phyloP scores from a whole-genome alignment of 306 rosid species.

The Quercus alba region DNA sequence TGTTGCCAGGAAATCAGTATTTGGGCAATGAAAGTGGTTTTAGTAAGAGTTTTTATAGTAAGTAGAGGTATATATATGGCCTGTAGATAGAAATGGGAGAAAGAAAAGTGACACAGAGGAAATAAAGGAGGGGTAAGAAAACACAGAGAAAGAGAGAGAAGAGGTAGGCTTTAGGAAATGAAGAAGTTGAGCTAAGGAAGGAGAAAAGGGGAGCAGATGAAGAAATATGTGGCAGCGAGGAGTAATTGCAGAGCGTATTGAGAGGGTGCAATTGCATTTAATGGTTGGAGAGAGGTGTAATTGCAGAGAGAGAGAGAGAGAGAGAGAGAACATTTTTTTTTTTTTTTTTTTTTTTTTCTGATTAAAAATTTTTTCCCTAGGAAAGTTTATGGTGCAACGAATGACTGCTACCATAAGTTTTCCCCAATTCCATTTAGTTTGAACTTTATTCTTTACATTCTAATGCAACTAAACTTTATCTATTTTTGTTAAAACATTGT shows the following conservation, averaged over 20 bases:
- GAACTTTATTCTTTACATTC: background rate
- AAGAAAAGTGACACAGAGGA: background rate
- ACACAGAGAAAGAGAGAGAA: background rate
- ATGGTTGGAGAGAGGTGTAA: conserved; percentile 79
- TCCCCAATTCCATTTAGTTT: background rate
- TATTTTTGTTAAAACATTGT: too few relatives aligned
- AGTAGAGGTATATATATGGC: background rate
- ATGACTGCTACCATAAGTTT: conserved; percentile 59
- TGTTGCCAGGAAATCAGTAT: background rate
- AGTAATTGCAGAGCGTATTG: conserved; percentile 96
- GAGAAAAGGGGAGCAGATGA: conserved; percentile 39
- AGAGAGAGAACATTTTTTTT: conserved; percentile 14
- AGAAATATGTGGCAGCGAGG: conserved; percentile 57
- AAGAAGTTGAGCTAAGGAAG: conserved; percentile 30
- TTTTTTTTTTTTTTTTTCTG: too few relatives aligned
- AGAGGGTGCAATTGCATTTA: conserved; percentile 99
- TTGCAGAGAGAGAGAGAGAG: conserved; percentile 40
- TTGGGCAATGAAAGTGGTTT: conserved; percentile 17
- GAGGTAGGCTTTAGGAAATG: conserved; percentile 6
- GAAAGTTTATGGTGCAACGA: conserved; percentile 40
- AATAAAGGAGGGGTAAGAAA: background rate
- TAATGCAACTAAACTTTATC: background rate
- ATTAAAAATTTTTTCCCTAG: conserved; percentile 14
- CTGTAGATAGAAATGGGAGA: conserved; percentile 10
- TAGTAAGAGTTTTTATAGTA: conserved; percentile 7